These are phyloP conservation scores for Talaromyces sp. DNA, from an alignment of 2,329 filamentous ascomycete genomes.

Conservation along the genomic window DNA sequence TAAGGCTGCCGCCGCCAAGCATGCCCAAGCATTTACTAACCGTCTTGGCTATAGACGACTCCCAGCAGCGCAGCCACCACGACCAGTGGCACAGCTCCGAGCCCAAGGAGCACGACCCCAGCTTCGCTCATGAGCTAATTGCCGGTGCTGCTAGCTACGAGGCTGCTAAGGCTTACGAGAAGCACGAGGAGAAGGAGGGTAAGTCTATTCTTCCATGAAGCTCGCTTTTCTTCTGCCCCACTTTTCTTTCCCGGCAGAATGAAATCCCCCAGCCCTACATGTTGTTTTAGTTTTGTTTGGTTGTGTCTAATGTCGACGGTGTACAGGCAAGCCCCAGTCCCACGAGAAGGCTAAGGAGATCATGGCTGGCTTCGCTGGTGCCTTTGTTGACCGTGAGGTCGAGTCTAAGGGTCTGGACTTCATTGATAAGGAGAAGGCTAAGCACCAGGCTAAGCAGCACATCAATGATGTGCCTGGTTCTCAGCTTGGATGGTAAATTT, in stretches of 20 bases:
- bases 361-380: constrained; percentile 73
- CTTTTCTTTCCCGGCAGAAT: too few relatives aligned
- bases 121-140: constrained; percentile 72
- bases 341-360: constrained; percentile 78
- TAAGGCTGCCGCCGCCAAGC: not conserved
- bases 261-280: not conserved
- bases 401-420: constrained; percentile 68
- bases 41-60: constrained; percentile 34
- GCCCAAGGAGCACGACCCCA: constrained; percentile 55
- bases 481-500: constrained; percentile 1
- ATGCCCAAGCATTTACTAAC: constrained; percentile 3
- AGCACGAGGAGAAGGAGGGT: constrained; percentile 71
- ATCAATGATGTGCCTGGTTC: not conserved
- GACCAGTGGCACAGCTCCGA: constrained; percentile 7
- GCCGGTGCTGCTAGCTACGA: constrained; percentile 77
- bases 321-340: constrained; percentile 65
- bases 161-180: constrained; percentile 78
- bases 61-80: constrained; percentile 55
- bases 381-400: constrained; percentile 74
- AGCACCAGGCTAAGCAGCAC: constrained; percentile 53
- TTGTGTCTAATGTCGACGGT: too few relatives aligned
- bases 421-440: constrained; percentile 61
- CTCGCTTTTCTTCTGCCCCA: not conserved
- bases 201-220: constrained; percentile 29
- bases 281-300: too few relatives aligned